A percentile compares a stretch with the other conserved stretches of the same genome.
These are phyloP conservation scores for Podosphaera xanthii DNA, from an alignment of 2,329 filamentous ascomycete species.

Conservation along the genomic window DNA sequence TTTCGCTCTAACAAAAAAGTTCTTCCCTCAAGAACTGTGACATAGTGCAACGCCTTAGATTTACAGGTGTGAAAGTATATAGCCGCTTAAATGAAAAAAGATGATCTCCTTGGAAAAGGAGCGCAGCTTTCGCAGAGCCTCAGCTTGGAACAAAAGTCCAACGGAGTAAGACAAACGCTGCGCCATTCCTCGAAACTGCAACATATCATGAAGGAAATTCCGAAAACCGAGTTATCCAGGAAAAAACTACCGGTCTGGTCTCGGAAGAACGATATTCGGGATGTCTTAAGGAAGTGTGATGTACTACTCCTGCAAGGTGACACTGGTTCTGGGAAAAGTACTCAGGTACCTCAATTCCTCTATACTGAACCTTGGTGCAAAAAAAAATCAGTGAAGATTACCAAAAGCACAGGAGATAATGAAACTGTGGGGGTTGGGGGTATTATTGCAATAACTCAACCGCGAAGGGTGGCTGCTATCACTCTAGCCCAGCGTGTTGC, in stretches of 20 bases:
- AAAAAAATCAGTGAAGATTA: conserved; percentile 29
- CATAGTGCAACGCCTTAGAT: no score
- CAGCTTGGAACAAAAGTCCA: no score
- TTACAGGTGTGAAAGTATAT: no score
- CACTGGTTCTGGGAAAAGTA: conserved; percentile 92
- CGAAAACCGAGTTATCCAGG: conserved; percentile 1
- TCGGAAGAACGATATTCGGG: conserved; percentile 12
- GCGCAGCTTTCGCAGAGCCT: no score
- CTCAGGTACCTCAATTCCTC: conserved; percentile 83
- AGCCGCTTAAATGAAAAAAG: no score
- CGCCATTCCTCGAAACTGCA: no score
- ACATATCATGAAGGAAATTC: no score
- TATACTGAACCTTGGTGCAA: conserved; percentile 59
- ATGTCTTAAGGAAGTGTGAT: conserved; percentile 21
- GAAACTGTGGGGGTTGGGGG: conserved; percentile 39
- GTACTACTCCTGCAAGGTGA: conserved; percentile 76
- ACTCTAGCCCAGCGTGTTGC: conserved; percentile 75
- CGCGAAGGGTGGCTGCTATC: conserved; percentile 78
- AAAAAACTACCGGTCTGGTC: conserved; percentile 15
- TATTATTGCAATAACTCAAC: conserved; percentile 83
- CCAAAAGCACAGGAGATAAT: conserved; percentile 13
- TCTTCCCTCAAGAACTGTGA: no score
- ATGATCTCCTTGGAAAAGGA: no score
- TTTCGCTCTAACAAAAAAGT: no score
- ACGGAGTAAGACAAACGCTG: no score